Percentiles rank a stretch among this genome's conserved stretches.
These are phyloP conservation scores for Backusella morwellensis DNA, from an alignment of 192 early-diverging fungal genomes.

Conservation along the genomic window DNA sequence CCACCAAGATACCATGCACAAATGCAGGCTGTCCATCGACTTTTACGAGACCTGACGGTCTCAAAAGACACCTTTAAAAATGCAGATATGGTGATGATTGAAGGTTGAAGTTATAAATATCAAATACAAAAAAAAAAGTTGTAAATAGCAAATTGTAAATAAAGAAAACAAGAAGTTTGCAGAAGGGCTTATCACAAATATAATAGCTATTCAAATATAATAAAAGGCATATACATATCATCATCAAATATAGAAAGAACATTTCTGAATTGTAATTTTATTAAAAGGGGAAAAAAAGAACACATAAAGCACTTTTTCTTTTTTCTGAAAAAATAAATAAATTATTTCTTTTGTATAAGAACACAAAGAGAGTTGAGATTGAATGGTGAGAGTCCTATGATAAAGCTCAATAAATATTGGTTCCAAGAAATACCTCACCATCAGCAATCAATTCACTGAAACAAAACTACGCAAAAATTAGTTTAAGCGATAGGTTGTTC, in stretches of 20 bases:
- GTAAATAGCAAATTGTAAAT: no score
- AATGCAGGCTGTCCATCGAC: no score
- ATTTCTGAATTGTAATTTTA: background rate
- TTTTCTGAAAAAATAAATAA: background rate
- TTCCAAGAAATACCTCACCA: background rate
- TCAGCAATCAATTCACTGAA: background rate
- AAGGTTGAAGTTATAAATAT: no score
- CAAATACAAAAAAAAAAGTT: no score
- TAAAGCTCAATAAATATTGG: background rate
- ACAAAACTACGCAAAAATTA: background rate
- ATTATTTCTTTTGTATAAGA: background rate
- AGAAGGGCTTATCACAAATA: no score
- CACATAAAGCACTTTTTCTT: background rate
- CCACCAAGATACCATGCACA: no score
- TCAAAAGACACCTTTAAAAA: no score
- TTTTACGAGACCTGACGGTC: no score
- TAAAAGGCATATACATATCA: no score
- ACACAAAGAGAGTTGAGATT: background rate
- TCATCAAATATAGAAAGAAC: slow-evolving; percentile 26
- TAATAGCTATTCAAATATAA: no score
- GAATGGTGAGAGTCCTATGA: background rate
- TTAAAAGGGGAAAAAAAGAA: background rate
- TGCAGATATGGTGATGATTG: no score
- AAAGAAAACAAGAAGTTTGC: no score
- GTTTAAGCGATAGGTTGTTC: background rate